A percentile compares a stretch with the other conserved stretches of the same genome.
Conservation (phyloP, 208 protist species). For the Trypanosoma scelopori region DNA sequence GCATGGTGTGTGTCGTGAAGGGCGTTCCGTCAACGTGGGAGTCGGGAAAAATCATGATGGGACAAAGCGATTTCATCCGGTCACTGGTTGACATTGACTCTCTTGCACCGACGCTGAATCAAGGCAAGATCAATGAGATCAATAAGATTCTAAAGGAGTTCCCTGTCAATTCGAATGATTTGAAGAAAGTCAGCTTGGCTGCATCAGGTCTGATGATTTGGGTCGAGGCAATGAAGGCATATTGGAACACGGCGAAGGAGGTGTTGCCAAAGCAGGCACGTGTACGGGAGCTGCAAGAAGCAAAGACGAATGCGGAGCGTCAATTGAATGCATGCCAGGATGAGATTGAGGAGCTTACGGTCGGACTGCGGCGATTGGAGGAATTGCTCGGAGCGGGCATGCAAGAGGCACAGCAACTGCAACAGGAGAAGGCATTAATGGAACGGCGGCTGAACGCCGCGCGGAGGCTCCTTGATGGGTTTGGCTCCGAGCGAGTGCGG, state of each 20-base stretch:
- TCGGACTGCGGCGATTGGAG: constrained; percentile 89
- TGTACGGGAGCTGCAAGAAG: constrained; percentile 93
- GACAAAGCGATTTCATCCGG: constrained; percentile 90
- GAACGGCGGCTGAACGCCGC: constrained; percentile 95
- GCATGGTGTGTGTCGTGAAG: constrained; percentile 93
- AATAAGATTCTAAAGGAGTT: constrained; percentile 93
- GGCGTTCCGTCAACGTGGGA: constrained; percentile 89
- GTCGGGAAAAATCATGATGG: constrained; percentile 92
- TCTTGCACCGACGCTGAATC: constrained; percentile 86
- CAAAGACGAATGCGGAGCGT: constrained; percentile 87
- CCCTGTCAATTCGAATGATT: constrained; percentile 88
- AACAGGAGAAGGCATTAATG: constrained; percentile 94
- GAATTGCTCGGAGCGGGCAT: constrained; percentile 90
- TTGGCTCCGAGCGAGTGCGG: constrained; percentile 95
- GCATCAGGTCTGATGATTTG: constrained; percentile 96
- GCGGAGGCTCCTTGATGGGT: constrained; percentile 95
- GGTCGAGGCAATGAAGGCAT: constrained; percentile 97
- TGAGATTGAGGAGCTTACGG: constrained; percentile 93
- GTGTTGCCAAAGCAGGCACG: constrained; percentile 96
- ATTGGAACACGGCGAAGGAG: constrained; percentile 97
- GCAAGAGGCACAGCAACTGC: constrained; percentile 91
- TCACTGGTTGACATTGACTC: constrained; percentile 90
- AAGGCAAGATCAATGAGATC: constrained; percentile 94
- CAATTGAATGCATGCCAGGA: constrained; percentile 80
- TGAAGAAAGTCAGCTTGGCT: constrained; percentile 91